phyloP scores from a whole-genome alignment of 2,329 filamentous ascomycete genomes.

The Aspergillus hiratsukae region DNA sequence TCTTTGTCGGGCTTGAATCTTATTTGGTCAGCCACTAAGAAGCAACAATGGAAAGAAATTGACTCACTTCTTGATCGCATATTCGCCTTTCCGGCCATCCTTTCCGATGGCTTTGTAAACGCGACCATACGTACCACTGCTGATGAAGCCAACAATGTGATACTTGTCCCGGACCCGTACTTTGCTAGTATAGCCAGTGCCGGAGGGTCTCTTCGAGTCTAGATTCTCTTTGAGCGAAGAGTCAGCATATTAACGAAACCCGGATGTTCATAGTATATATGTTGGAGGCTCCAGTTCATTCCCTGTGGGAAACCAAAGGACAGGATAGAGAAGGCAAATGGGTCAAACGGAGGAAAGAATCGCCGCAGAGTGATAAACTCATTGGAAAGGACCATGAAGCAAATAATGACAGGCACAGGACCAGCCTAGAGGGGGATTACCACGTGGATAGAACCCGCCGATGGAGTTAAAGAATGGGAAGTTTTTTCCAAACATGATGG shows the following conservation, averaged over 20 bases:
- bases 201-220: conserved; percentile 40
- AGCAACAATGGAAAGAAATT: neutral
- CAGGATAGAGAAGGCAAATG: conserved; percentile 10
- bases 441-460: conserved; percentile 38
- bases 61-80: conserved; percentile 91
- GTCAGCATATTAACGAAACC: conserved; percentile 19
- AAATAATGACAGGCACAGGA: neutral
- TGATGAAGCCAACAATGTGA: conserved; percentile 96
- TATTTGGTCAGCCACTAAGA: conserved; percentile 10
- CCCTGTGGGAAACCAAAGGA: neutral
- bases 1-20: conserved; percentile 97
- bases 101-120: conserved; percentile 91
- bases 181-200: conserved; percentile 60
- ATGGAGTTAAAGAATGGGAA: conserved; percentile 35
- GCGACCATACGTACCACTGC: conserved; percentile 93
- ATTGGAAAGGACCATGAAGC: neutral
- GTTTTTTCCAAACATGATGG: conserved; percentile 38
- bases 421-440: conserved; percentile 24
- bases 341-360: conserved; percentile 15
- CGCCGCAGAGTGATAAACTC: conserved; percentile 3
- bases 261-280: conserved; percentile 1
- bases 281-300: neutral
- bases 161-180: conserved; percentile 89
- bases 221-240: conserved; percentile 26
- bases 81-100: conserved; percentile 70